Base-by-base conservation (phyloP, 108 stramenopile species). In the Fistulifera pelliculosa region DNA sequence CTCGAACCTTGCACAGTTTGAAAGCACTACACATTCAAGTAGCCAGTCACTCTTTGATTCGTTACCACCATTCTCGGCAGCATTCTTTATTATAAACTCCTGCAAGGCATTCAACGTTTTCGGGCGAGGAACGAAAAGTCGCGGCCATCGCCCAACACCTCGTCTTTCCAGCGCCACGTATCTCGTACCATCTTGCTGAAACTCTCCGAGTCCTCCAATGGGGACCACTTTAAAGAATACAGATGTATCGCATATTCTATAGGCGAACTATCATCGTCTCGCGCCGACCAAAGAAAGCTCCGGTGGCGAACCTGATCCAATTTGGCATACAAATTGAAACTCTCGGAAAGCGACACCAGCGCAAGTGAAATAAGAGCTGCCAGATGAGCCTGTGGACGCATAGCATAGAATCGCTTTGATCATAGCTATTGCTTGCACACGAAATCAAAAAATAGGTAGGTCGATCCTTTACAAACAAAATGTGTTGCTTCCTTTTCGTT, bases 101-200 rank as follows among this genome's bases (percentile, higher is more conserved):
- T 79, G 75, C 54, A 85, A 60, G 0, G 77, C 71, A 24, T 41
- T 54, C 38, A 90, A 31, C 21, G 83, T 79, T 47, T 73, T 81
- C 15, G 87, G 87, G 38, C 69, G 58, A 15, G 87, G 87, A 22
- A 85, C 72, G 49, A 90, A 90, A 74, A 90, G 63, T 90, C 87
- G 4, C 84, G 55, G 24, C 87, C 87, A 66, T 90, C 84, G 8
- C 87, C 87, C 39, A 90, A 62, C 14, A 58, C 73, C 1, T 54
- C 27, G 54, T 90, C 87, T 56, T 90, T 90, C 87, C 87, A 90
- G 52, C 64, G 68, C 87, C 87, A 90, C 18, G 74, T 52, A 52
- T 70, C 64, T 38, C 75, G 62, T 27, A 83, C 66, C 15, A 70
- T 65, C 23, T 63, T 69, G 21, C 44, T 45, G 11, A 45, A 45